Conservation (phyloP, 306 rosid species). For the Rosa persica region DNA sequence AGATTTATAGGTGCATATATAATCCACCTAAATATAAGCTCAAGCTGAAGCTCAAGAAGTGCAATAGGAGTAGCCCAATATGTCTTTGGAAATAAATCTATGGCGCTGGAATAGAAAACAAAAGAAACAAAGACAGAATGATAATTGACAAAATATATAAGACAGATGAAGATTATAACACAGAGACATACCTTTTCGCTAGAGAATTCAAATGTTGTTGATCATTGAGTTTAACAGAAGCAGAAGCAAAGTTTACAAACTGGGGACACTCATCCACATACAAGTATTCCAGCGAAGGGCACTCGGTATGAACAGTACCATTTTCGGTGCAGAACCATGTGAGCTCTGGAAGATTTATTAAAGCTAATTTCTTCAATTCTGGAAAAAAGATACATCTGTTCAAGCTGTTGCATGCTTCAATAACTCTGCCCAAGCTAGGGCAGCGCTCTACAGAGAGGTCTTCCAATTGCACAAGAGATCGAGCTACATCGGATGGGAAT, state of each 20-base stretch:
- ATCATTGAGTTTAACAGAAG: neutral
- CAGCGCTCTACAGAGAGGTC: neutral
- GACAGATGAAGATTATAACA: neutral
- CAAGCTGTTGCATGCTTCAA: neutral
- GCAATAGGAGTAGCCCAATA: neutral
- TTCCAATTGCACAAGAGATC: conserved; percentile 9
- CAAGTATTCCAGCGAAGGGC: conserved; percentile 15
- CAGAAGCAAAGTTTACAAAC: neutral
- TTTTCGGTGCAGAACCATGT: neutral
- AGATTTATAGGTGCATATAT: too few species aligned
- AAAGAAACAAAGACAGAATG: neutral
- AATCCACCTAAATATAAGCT: neutral
- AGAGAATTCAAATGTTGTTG: neutral
- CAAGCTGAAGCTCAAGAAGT: neutral
- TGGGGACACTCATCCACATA: conserved; percentile 3
- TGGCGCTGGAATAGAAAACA: neutral
- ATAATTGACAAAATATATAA: neutral
- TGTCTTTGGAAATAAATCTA: neutral
- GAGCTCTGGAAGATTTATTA: neutral
- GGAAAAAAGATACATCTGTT: neutral
- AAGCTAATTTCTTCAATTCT: neutral
- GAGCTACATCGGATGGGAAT: neutral
- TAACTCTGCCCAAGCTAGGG: neutral
- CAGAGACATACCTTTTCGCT: neutral
- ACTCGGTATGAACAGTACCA: neutral